Percentiles rank a stretch among this genome's conserved stretches.
phyloP scores from a whole-genome alignment of 2,329 filamentous ascomycete genomes.

The Colletotrichum spinosum region DNA sequence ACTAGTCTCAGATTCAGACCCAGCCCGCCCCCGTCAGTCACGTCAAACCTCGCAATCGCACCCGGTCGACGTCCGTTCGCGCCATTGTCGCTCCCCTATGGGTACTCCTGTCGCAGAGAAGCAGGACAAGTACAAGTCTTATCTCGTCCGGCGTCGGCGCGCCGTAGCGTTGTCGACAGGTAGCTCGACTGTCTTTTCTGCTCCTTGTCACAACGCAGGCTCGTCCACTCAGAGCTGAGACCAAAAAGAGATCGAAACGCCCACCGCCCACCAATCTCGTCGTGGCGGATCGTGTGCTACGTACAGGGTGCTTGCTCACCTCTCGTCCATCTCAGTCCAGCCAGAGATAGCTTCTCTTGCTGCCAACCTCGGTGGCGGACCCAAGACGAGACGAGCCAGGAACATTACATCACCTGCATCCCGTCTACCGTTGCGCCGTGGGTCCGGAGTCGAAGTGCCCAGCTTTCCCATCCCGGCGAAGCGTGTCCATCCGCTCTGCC shows the following conservation, averaged over 20 bases:
- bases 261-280: conserved; percentile 22
- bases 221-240: conserved; percentile 17
- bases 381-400: conserved; percentile 21
- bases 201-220: conserved; percentile 23
- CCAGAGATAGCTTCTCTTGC: conserved; percentile 7
- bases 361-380: conserved; percentile 28
- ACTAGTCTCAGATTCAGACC: conserved; percentile 16
- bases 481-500: conserved; percentile 21
- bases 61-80: conserved; percentile 14
- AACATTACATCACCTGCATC: conserved; percentile 37
- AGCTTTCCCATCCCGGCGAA: conserved; percentile 23
- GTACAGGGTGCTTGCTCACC: conserved; percentile 3
- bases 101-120: conserved; percentile 2
- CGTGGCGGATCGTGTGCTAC: conserved; percentile 27
- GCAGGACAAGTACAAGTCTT: conserved; percentile 1
- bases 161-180: conserved; percentile 25
- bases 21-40: conserved; percentile 20
- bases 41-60: conserved; percentile 32
- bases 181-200: conserved; percentile 11
- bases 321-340: conserved; percentile 3
- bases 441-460: conserved; percentile 16
- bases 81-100: conserved; percentile 11
- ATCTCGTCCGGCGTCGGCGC: conserved; percentile 30
- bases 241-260: conserved; percentile 11
- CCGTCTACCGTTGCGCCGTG: conserved; percentile 28